phyloP scores from a whole-genome alignment of 495 filamentous ascomycete genomes.

The Trichoderma reesei region DNA sequence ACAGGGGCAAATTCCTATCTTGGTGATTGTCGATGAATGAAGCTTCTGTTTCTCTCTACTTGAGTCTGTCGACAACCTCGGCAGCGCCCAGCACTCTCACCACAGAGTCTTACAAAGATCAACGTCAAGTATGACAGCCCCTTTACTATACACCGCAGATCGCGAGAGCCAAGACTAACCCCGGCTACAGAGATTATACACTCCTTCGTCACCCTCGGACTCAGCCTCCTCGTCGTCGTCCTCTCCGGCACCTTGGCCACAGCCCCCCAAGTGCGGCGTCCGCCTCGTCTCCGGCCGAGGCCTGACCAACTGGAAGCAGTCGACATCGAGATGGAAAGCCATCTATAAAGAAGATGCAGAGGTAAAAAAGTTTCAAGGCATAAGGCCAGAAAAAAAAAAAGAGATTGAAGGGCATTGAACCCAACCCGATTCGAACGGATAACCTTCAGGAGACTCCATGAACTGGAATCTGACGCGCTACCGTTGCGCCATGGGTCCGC shows the following conservation, averaged over 20 bases:
- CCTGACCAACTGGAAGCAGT: neutral
- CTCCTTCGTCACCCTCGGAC: neutral
- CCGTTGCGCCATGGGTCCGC: conserved; percentile 9
- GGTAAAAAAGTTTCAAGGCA: neutral
- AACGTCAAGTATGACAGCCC: neutral
- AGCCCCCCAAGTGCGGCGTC: neutral
- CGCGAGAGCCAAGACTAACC: too few species aligned
- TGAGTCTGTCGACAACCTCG: too few species aligned
- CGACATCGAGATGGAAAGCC: neutral
- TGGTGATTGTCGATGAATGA: too few species aligned
- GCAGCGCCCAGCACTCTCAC: too few species aligned
- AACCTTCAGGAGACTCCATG: conserved; percentile 6
- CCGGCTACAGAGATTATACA: neutral
- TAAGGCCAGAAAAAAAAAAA: neutral
- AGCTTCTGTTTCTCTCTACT: too few species aligned
- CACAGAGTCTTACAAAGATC: too few species aligned
- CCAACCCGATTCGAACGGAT: conserved; percentile 9
- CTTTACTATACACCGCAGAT: too few species aligned
- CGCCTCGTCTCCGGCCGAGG: neutral
- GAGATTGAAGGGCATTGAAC: conserved; percentile 4
- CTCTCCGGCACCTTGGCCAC: neutral
- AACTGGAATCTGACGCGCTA: conserved; percentile 8
- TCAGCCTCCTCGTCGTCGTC: neutral
- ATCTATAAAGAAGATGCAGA: neutral
- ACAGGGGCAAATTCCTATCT: too few species aligned